A percentile compares a stretch with the other conserved stretches of the same genome.
Conservation (phyloP, 2,329 filamentous ascomycete species). For the Calonectria montana region DNA sequence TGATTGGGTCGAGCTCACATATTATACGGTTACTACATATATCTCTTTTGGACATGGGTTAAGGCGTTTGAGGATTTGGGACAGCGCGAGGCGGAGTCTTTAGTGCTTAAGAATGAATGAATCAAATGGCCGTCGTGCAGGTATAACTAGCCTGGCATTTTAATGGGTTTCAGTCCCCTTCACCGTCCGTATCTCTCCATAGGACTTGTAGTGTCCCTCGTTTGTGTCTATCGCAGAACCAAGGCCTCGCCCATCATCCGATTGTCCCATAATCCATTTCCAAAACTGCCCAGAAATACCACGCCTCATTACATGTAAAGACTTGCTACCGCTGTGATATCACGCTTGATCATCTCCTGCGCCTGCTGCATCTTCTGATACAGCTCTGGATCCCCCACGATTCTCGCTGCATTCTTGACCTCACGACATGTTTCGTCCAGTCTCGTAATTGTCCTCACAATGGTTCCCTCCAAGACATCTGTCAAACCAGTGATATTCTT, state of each 20-base stretch:
- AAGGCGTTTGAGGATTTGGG: constrained; percentile 36
- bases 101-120: constrained; percentile 8
- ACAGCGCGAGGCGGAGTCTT: constrained; percentile 22
- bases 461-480: constrained; percentile 96
- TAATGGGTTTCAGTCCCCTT: background rate
- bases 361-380: constrained; percentile 98
- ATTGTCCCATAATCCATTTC: background rate
- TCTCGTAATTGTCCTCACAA: constrained; percentile 92
- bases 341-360: constrained; percentile 97
- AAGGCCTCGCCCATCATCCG: background rate
- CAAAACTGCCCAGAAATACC: background rate
- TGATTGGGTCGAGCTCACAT: constrained; percentile 3
- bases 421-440: constrained; percentile 97
- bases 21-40: constrained; percentile 6
- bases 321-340: constrained; percentile 90
- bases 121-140: constrained; percentile 10
- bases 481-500: constrained; percentile 97
- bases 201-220: background rate
- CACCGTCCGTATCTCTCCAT: background rate
- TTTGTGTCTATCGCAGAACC: background rate
- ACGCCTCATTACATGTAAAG: constrained; percentile 79
- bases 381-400: constrained; percentile 92
- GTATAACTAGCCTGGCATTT: background rate
- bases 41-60: constrained; percentile 33
- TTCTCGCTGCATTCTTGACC: constrained; percentile 95